Evolutionary conservation across 2,329 filamentous ascomycete species (phyloP).

Genomic region (Sarocladium strictum): DNA sequence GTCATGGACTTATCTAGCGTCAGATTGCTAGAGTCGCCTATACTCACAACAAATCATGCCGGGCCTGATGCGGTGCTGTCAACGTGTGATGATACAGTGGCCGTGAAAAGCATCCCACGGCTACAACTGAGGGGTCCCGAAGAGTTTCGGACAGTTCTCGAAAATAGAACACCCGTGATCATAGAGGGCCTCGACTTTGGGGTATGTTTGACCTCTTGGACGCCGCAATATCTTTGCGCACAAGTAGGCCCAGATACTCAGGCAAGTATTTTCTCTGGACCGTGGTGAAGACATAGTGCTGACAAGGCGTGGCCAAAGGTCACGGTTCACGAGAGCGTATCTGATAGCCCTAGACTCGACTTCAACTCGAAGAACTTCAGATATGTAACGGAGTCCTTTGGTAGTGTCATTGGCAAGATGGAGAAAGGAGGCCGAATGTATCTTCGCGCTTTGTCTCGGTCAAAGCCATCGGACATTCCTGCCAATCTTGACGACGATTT

Average conservation of each 20-base stretch:
- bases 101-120: slow-evolving; percentile 38
- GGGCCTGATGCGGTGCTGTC: neutral
- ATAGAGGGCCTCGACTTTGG: slow-evolving; percentile 63
- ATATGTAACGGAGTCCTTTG: slow-evolving; percentile 65
- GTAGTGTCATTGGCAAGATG: slow-evolving; percentile 57
- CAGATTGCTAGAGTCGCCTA: neutral
- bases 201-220: slow-evolving; percentile 62
- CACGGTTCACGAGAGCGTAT: slow-evolving; percentile 63
- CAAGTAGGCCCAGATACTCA: slow-evolving; percentile 55
- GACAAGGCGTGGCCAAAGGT: slow-evolving; percentile 39
- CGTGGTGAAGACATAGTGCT: neutral
- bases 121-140: slow-evolving; percentile 42
- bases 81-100: slow-evolving; percentile 5
- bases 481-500: slow-evolving; percentile 70
- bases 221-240: slow-evolving; percentile 57
- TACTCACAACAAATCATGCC: slow-evolving; percentile 1
- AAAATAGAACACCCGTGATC: slow-evolving; percentile 49
- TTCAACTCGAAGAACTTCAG: slow-evolving; percentile 79
- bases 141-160: slow-evolving; percentile 56
- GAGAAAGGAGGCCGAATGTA: slow-evolving; percentile 54
- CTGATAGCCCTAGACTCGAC: slow-evolving; percentile 58
- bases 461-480: slow-evolving; percentile 61
- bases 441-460: slow-evolving; percentile 68
- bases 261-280: slow-evolving; percentile 31
- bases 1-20: neutral